These are phyloP conservation scores for Camellia japonica DNA, from an alignment of 148 eudicot species.

Conservation along the genomic window DNA sequence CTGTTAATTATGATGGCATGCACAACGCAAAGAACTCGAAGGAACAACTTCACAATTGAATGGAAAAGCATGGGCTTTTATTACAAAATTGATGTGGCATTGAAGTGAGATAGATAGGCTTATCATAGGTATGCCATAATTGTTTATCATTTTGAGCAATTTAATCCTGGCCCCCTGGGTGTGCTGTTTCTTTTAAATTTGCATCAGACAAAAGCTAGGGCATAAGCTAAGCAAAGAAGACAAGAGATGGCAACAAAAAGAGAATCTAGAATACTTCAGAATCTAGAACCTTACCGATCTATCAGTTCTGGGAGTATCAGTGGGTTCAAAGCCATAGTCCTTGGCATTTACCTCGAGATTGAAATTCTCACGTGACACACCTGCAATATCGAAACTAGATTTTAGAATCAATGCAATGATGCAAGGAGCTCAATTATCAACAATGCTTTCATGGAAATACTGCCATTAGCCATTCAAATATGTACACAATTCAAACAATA, in stretches of 20 bases:
- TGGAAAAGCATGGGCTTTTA: background rate
- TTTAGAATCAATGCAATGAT: background rate
- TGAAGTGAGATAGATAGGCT: background rate
- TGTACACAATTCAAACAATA: background rate
- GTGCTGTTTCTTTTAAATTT: background rate
- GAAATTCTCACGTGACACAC: conserved; percentile 87
- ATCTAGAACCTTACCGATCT: conserved; percentile 57
- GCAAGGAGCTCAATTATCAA: background rate
- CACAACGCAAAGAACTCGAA: background rate
- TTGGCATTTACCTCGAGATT: conserved; percentile 67
- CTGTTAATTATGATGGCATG: background rate
- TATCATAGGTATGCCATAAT: background rate
- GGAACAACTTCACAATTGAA: background rate
- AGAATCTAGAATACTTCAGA: background rate
- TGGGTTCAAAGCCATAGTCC: conserved; percentile 81
- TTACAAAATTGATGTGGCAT: background rate
- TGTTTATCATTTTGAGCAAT: conserved; percentile 8
- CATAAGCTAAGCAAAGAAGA: conserved; percentile 1
- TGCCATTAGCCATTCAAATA: conserved; percentile 1
- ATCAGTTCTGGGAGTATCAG: conserved; percentile 98
- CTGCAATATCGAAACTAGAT: conserved; percentile 30
- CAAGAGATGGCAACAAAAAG: background rate
- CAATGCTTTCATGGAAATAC: background rate
- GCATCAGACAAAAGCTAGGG: background rate
- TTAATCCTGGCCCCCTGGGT: background rate